A percentile compares a stretch with the other conserved stretches of the same genome.
Conservation (phyloP, 2,329 filamentous ascomycete species). For the Talaromyces pinophilus region DNA sequence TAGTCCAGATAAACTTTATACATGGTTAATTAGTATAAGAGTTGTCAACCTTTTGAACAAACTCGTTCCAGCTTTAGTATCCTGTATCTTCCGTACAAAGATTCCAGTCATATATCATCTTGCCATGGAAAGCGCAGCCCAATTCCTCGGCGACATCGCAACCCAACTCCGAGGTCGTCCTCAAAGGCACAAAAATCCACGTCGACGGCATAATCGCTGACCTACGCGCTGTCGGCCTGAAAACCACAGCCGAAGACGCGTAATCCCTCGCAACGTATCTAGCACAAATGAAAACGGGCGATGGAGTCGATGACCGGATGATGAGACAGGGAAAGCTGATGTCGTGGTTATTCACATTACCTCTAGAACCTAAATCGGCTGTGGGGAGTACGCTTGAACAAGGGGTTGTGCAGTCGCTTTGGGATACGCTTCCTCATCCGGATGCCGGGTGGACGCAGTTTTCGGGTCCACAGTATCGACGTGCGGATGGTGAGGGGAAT, state of each 20-base stretch:
- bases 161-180: background rate
- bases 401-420: slow-evolving; percentile 1
- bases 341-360: slow-evolving; percentile 5
- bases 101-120: background rate
- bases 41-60: too few relatives aligned
- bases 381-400: slow-evolving; percentile 2
- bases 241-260: slow-evolving; percentile 2
- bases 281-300: slow-evolving; percentile 3
- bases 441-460: background rate
- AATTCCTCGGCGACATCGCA: background rate
- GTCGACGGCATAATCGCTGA: slow-evolving; percentile 5
- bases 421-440: slow-evolving; percentile 2
- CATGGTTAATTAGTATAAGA: background rate
- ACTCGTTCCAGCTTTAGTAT: background rate
- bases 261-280: background rate
- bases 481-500: slow-evolving; percentile 70
- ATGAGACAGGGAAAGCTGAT: slow-evolving; percentile 11
- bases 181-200: background rate
- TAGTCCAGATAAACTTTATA: background rate
- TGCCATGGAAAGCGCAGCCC: background rate
- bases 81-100: background rate
- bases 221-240: background rate
- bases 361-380: background rate
- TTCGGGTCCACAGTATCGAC: slow-evolving; percentile 56
- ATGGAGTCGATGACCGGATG: slow-evolving; percentile 2